Evolutionary conservation across 495 filamentous ascomycete genomes (phyloP).

Genomic region (Penicillium samsonianum): DNA sequence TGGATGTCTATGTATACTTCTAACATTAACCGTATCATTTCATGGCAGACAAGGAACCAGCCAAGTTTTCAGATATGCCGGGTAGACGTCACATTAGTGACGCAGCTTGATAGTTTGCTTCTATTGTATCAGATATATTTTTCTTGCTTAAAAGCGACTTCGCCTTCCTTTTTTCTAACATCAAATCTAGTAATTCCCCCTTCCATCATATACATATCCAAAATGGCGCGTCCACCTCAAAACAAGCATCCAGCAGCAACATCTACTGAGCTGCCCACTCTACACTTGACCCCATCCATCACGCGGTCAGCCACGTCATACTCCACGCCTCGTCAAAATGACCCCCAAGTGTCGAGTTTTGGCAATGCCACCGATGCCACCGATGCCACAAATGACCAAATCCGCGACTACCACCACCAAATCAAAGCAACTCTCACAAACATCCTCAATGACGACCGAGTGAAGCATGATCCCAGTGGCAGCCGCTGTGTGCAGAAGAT

Average conservation of each 20-base stretch:
- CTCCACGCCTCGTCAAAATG: not conserved
- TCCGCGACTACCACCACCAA: constrained; percentile 3
- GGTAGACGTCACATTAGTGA: constrained; percentile 5
- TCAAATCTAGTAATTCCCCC: not conserved
- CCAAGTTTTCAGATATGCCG: constrained; percentile 3
- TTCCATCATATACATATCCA: not conserved
- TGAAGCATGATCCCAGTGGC: constrained; percentile 8
- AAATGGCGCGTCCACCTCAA: not conserved
- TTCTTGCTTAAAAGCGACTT: not conserved
- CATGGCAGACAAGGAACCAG: constrained; percentile 1
- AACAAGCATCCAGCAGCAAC: constrained; percentile 2
- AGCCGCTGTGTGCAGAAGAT: constrained; percentile 6
- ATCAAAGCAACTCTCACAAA: constrained; percentile 14
- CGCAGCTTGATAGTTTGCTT: not conserved
- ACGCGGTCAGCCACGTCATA: not conserved
- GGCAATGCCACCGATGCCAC: not conserved
- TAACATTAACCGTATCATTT: not conserved
- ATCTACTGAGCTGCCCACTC: not conserved
- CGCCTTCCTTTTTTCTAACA: not conserved
- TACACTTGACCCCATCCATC: not conserved
- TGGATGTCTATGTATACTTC: not conserved
- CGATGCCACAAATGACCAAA: not conserved
- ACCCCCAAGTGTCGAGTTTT: not conserved
- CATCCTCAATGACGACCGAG: constrained; percentile 14
- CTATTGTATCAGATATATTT: not conserved